Evolutionary conservation across 768 basidiomycete species (phyloP).

Genomic region (Megacollybia marginata): DNA sequence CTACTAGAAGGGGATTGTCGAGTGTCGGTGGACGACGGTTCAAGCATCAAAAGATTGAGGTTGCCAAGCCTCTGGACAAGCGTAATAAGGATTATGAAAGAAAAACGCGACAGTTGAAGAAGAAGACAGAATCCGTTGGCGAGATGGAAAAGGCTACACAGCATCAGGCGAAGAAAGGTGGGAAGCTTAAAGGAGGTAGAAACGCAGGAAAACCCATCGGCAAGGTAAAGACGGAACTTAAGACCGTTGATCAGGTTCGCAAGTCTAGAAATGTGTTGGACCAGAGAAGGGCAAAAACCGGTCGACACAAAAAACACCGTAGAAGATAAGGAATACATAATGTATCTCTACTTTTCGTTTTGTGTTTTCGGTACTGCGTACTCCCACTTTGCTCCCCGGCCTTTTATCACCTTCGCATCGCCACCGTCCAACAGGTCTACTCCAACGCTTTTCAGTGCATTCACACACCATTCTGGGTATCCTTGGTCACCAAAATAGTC

Average conservation of each 20-base stretch:
- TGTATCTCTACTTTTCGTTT: no score
- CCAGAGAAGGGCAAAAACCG: conserved; percentile 70
- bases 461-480: conserved; percentile 86
- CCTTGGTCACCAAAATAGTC: conserved; percentile 70
- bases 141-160: conserved; percentile 14
- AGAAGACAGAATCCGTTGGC: conserved; percentile 35
- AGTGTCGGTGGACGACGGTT: conserved; percentile 54
- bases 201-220: conserved; percentile 53
- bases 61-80: conserved; percentile 75
- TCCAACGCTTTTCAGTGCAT: conserved; percentile 74
- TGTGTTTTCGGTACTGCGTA: conserved; percentile 38
- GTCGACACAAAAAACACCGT: conserved; percentile 32
- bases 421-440: conserved; percentile 69
- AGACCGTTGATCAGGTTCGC: conserved; percentile 80
- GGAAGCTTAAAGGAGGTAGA: conserved; percentile 34
- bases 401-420: conserved; percentile 42
- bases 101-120: conserved; percentile 56
- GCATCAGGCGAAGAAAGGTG: conserved; percentile 10
- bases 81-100: conserved; percentile 66
- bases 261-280: conserved; percentile 62
- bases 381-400: conserved; percentile 76
- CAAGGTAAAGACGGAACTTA: conserved; percentile 76
- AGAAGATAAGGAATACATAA: no score
- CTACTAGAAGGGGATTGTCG: conserved; percentile 21
- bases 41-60: conserved; percentile 58